phyloP scores from a whole-genome alignment of 208 protist species.

The Tetramitus jugosus region DNA sequence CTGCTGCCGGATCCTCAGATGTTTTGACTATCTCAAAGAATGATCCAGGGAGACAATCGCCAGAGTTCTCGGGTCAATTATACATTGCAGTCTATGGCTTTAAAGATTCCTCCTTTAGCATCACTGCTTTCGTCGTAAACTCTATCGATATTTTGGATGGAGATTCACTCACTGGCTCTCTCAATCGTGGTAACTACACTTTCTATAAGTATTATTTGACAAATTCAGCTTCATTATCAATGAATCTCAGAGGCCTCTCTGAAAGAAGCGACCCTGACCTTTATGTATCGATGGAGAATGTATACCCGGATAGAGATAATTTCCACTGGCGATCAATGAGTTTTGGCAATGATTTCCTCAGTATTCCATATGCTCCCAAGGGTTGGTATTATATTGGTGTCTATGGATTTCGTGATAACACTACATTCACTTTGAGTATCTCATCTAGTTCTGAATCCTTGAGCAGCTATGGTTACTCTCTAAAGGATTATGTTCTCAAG shows the following conservation, averaged over 20 bases:
- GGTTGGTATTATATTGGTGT: slow-evolving; percentile 13
- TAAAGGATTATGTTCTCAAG: neutral
- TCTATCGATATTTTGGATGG: neutral
- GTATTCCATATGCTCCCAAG: neutral
- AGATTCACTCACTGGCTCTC: neutral
- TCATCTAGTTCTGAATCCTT: neutral
- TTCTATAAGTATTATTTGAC: neutral
- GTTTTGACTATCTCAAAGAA: neutral
- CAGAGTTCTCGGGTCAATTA: neutral
- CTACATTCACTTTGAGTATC: neutral
- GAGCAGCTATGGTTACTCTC: neutral
- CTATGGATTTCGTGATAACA: neutral
- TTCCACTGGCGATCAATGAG: neutral
- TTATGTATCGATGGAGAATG: neutral
- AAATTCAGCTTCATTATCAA: neutral
- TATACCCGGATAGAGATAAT: neutral
- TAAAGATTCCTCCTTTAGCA: neutral
- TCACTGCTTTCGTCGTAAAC: neutral
- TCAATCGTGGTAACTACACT: neutral
- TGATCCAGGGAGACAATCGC: neutral
- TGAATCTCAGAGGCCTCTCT: neutral
- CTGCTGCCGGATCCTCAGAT: neutral
- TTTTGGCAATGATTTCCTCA: neutral
- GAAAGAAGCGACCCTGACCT: neutral
- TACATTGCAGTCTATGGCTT: slow-evolving; percentile 13